Base-by-base conservation (phyloP, 2,329 filamentous ascomycete genomes). In the Uncinocarpus reesii region DNA sequence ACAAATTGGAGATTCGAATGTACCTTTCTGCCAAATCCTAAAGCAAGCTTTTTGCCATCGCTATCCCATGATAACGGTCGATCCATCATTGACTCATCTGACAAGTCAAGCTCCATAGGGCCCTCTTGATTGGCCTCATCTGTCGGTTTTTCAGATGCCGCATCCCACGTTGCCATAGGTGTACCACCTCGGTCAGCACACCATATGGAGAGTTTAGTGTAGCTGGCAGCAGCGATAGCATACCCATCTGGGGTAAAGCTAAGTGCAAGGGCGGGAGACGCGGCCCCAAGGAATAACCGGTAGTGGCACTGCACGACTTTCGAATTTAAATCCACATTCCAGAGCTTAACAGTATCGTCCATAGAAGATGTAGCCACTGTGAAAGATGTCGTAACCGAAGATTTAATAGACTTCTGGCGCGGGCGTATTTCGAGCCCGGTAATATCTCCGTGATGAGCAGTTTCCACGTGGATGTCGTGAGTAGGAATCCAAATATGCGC, bases 21-120 rank as follows among this genome's bases (percentile, higher is more conserved):
- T 62, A 76, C 73, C 68, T 73, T 68, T 53, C 66, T 68, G 24
- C 67, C 68, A 49, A 72, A 65, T 21, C 70, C 71, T 56, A 74
- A 72, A 1, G 70, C 71, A 49, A 78, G 62, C 55, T 69, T 73
- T 56, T 72, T 72, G n/a, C 74, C 73, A 57, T 76, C 71, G 10
- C 64, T 65, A 57, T 75, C 74, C 75, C 75, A 78, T 24, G 66
- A 67, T 44, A 78, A 60, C 23, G 65, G 63, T 40, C 70, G 63
- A 52, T 69, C 64, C 7, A 60, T 59, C 15, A 59, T 51, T 11
- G 57, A 56, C 10, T 40, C 35, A 18, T 45, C 35, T 4, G 47
- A 49, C 5, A 13, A 13, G n/a, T 42, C 32, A 20, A 45, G 24
- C 4, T 49, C 35, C 50, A 24, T 40, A 49, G 55, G 20, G 58